Evolutionary conservation across 192 early-diverging fungal genomes (phyloP), one percentile per base, ranked within the genome.

Genomic region (Chytriomyces sp.): DNA sequence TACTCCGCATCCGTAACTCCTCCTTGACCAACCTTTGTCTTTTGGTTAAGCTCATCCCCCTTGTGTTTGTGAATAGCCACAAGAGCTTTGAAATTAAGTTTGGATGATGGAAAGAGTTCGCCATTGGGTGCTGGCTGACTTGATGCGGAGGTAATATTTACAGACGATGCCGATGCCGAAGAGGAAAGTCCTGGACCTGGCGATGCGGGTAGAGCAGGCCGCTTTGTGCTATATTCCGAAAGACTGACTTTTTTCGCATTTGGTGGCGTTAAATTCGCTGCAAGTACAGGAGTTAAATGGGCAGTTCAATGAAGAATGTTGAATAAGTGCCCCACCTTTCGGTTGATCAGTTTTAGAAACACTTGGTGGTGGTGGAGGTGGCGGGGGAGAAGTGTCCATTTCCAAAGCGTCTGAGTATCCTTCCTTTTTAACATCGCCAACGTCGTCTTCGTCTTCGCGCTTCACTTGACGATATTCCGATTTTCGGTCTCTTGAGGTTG

Each of bases 41-140:
- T 71, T 62, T 73, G 71, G 10, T 73, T 73, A 43, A 73, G 11
- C n/a, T 73, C 59, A 28, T 73, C 71, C n/a, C 71, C 71, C 6
- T 60, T 73, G 60, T 73, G 71, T 24, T 73, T 73, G 71, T 73
- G 71, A 43, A 73, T 73, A 6, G 53, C 59, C 8, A 61, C 53
- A 26, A 73, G 44, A 47, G 11, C 49, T 26, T 62, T 60, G 26
- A n/a, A 73, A 48, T 62, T 73, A n/a, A 62, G 71, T 60, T 73
- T 73, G 26, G 71, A 73, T 62, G 16, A 8, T 16, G 18, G 67
- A 26, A n/a, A 16, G 18, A 20, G 13, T 11, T 35, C 69, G 7
- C 35, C 4, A 35, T 35, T 35, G 35, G 35, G 35, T 35, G 35
- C 35, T 4, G 35, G 35, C 2, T 35, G 35, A 35, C 35, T 35